A percentile compares a stretch with the other conserved stretches of the same genome.
Evolutionary conservation across 2,329 filamentous ascomycete genomes (phyloP).

Genomic region (Paecilomyces sp.): DNA sequence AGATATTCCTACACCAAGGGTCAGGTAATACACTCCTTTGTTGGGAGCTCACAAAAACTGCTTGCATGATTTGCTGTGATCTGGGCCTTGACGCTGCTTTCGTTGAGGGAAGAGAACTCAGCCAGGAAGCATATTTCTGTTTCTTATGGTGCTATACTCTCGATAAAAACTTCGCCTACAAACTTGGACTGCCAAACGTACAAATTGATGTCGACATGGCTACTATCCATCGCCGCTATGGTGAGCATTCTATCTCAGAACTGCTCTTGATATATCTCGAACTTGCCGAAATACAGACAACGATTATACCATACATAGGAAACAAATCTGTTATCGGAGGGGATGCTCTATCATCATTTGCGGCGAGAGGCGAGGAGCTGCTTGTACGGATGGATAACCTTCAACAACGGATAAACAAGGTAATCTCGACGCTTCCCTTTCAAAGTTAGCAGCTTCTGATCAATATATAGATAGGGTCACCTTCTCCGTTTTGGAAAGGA

Average conservation of each 20-base stretch:
- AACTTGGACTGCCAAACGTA: not conserved
- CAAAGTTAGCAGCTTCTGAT: not conserved
- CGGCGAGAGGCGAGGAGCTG: not conserved
- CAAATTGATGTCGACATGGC: not conserved
- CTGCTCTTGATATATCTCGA: not conserved
- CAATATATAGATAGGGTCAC: not conserved
- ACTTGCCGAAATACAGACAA: not conserved
- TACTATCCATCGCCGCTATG: not conserved
- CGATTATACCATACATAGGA: not conserved
- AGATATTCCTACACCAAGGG: not conserved
- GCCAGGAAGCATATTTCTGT: not conserved
- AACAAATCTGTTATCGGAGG: not conserved
- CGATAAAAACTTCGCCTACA: not conserved
- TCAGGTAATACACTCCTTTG: not conserved
- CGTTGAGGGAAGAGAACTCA: not conserved
- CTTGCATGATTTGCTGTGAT: not conserved
- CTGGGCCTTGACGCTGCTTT: not conserved
- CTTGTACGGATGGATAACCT: not conserved
- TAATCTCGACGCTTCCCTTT: not conserved
- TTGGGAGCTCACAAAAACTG: not conserved
- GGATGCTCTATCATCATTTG: not conserved
- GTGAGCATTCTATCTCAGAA: not conserved
- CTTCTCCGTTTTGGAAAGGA: not conserved
- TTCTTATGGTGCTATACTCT: not conserved
- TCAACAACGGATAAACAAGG: not conserved